phyloP scores from a whole-genome alignment of 345 rosid species.

The Punica granatum region DNA sequence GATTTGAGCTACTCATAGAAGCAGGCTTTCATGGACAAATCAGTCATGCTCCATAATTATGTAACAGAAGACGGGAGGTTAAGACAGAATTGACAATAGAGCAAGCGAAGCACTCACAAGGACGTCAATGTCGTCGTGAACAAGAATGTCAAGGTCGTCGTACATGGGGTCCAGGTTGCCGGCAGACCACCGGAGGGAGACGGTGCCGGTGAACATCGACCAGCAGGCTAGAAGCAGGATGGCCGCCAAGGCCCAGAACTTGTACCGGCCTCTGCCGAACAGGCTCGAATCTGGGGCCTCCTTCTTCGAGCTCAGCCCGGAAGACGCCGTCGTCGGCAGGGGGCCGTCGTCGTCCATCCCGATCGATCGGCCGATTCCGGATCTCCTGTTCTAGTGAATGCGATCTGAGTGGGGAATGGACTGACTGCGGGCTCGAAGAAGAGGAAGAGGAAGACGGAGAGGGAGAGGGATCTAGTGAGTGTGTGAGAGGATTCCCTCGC shows the following conservation, averaged over 20 bases:
- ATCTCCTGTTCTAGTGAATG: background rate
- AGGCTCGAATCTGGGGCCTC: constrained; percentile 10
- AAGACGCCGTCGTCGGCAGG: constrained; percentile 6
- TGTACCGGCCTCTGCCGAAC: constrained; percentile 23
- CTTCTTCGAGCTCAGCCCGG: constrained; percentile 6
- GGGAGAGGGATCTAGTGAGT: background rate
- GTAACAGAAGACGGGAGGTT: too few relatives aligned
- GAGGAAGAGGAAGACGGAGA: background rate
- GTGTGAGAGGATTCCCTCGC: background rate
- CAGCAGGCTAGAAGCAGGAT: constrained; percentile 22
- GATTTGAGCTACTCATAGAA: too few relatives aligned
- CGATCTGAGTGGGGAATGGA: background rate
- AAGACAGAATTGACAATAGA: background rate
- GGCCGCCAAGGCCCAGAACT: constrained; percentile 23
- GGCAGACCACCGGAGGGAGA: constrained; percentile 26
- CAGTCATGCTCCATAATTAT: too few relatives aligned
- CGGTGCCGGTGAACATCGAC: constrained; percentile 25
- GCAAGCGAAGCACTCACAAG: constrained; percentile 12
- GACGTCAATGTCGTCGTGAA: constrained; percentile 20
- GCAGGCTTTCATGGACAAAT: too few relatives aligned
- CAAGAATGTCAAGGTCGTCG: constrained; percentile 16
- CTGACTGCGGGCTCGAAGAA: background rate
- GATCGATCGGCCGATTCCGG: background rate
- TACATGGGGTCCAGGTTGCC: constrained; percentile 18
- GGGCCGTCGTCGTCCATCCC: constrained; percentile 13